phyloP scores from a whole-genome alignment of 495 filamentous ascomycete species.

The Rhypophila decipiens region DNA sequence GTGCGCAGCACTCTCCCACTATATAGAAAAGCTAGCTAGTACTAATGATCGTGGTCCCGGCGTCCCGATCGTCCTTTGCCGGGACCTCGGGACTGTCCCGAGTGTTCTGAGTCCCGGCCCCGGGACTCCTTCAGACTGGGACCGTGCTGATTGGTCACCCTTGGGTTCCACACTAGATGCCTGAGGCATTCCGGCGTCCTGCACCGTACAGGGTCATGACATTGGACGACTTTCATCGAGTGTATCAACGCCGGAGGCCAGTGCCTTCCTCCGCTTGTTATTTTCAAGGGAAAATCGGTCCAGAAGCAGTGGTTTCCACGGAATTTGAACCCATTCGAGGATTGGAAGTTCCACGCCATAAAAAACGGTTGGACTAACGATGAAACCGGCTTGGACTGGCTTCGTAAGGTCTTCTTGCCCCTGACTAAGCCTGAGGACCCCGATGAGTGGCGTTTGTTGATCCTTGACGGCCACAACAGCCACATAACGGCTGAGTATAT shows the following conservation, averaged over 20 bases:
- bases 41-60: no score
- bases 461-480: not conserved
- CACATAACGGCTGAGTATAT: not conserved
- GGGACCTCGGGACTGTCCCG: no score
- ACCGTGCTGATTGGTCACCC: no score
- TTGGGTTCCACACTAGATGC: no score
- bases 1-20: no score
- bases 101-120: no score
- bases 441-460: not conserved
- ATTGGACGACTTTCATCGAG: not conserved
- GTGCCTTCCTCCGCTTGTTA: not conserved
- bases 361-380: not conserved
- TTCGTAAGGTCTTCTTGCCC: not conserved
- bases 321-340: not conserved
- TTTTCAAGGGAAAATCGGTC: not conserved
- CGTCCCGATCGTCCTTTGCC: no score
- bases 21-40: no score
- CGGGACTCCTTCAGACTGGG: no score
- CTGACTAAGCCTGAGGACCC: not conserved
- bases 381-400: not conserved
- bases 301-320: not conserved
- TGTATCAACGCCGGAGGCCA: not conserved
- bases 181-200: no score
- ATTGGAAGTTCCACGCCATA: not conserved
- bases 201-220: no score